Evolutionary conservation across 2,329 filamentous ascomycete species (phyloP), one percentile per base, ranked within the genome.

Genomic region (Fusarium sp.): DNA sequence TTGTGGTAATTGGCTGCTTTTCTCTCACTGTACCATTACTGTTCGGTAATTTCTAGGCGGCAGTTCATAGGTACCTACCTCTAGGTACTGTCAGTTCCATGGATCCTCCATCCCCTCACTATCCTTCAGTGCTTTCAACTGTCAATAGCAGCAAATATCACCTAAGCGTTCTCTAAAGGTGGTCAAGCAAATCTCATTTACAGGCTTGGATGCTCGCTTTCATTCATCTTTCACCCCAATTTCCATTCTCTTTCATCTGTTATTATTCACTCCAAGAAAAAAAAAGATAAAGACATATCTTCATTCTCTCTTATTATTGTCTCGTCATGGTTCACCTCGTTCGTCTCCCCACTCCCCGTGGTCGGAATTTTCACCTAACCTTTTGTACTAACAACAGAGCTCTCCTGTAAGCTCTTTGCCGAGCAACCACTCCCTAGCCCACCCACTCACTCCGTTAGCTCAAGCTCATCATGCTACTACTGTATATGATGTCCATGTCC

Each of bases 381-480:
- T 51, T 32, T 32, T 19, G 39, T 30, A 32, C 57, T 51, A 45
- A 37, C 9, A 62, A 32, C 30, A 41, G 32, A 49, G 20, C 45
- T 48, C 30, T 49, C 32, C 44, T 56, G 30, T 32, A 17, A 37
- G 41, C 50, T 55, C 45, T 44, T 49, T 39, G 19, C 58, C 46
- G 23, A 58, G 40, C 60, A 59, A 59, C 59, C 51, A 46, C 48
- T 46, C 19, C 35, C 32, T 23, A 61, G 23, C 25, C 56, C 56
- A 46, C 48, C 30, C 56, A 46, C 56, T 47, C 56, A 46, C 56
- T 47, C n/a, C 25, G 30, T 20, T 57, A 58, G 52, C 52, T 41
- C 46, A 32, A 49, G 45, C 45, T 63, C 30, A 19, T n/a, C 37
- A 39, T 64, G n/a, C 44, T 49, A 33, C 41, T n/a, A 23, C 23